phyloP scores from a whole-genome alignment of 78 protist genomes.

The Chrysochromulina parva region DNA sequence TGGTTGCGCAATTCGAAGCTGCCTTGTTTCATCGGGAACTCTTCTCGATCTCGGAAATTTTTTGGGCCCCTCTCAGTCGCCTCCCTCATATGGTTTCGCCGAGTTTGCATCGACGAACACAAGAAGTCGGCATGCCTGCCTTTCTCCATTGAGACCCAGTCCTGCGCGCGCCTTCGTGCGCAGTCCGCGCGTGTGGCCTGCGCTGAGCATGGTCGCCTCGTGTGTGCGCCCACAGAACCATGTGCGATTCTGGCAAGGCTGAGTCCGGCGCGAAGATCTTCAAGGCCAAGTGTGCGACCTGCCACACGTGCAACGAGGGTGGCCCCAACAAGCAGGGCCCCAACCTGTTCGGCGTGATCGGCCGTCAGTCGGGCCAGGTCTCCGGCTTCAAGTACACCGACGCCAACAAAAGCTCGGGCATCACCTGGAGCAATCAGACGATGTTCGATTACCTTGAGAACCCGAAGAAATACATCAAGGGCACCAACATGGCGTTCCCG shows the following conservation, averaged over 20 bases:
- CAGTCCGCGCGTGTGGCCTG: no score
- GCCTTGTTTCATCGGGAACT: no score
- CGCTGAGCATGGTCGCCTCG: no score
- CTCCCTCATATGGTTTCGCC: no score
- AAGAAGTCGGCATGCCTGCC: no score
- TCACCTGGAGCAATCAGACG: conserved; percentile 76
- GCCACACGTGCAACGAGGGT: conserved; percentile 72
- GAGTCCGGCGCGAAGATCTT: conserved; percentile 65
- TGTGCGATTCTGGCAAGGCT: background rate
- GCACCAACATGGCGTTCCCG: conserved; percentile 84
- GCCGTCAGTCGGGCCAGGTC: conserved; percentile 74
- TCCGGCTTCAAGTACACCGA: conserved; percentile 72
- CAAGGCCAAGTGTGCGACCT: conserved; percentile 82
- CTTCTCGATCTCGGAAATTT: no score
- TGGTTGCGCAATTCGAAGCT: no score
- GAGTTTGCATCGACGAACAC: no score
- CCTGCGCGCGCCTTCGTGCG: no score
- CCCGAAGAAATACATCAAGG: conserved; percentile 89
- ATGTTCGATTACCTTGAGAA: conserved; percentile 74
- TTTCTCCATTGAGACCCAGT: no score
- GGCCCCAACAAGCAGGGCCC: conserved; percentile 80
- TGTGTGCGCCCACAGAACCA: no score
- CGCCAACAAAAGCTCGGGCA: conserved; percentile 73
- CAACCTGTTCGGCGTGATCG: conserved; percentile 72
- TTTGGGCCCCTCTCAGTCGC: no score